phyloP scores from a whole-genome alignment of 768 basidiomycete genomes.

The Lactifluus subvellereus region DNA sequence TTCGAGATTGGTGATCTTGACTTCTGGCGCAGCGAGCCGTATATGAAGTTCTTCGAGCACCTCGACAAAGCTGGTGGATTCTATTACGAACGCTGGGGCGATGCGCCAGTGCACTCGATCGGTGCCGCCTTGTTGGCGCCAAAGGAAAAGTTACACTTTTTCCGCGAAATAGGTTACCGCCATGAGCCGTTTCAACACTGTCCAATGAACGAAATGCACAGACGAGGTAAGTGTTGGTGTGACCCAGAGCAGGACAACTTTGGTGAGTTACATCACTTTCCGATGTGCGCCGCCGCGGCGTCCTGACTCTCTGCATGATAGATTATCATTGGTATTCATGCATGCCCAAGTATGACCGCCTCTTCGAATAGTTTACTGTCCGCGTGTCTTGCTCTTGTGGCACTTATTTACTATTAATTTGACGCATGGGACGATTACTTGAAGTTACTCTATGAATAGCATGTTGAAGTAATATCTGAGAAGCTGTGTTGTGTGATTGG shows the following conservation, averaged over 20 bases:
- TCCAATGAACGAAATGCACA: slow-evolving; percentile 68
- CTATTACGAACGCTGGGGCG: slow-evolving; percentile 84
- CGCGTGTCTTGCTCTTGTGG: not conserved
- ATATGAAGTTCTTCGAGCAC: slow-evolving; percentile 52
- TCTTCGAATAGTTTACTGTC: slow-evolving; percentile 18
- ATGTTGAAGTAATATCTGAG: not conserved
- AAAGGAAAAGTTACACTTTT: slow-evolving; percentile 91
- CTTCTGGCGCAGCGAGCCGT: slow-evolving; percentile 52
- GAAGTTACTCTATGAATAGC: not conserved
- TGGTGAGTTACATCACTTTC: slow-evolving; percentile 39
- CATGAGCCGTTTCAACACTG: slow-evolving; percentile 96
- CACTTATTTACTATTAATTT: slow-evolving; percentile 11
- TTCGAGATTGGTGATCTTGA: slow-evolving; percentile 58
- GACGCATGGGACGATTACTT: slow-evolving; percentile 8
- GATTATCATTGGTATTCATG: slow-evolving; percentile 90
- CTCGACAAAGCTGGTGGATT: slow-evolving; percentile 52
- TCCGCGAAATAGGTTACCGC: slow-evolving; percentile 88
- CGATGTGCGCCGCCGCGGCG: not conserved
- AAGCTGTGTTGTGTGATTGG: not conserved
- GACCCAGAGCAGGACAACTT: slow-evolving; percentile 61
- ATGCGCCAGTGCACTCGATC: slow-evolving; percentile 78
- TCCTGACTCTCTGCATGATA: slow-evolving; percentile 29
- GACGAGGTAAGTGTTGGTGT: slow-evolving; percentile 83
- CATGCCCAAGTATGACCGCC: slow-evolving; percentile 33
- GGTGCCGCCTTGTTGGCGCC: slow-evolving; percentile 84